A percentile compares a stretch with the other conserved stretches of the same genome.
Evolutionary conservation across 768 basidiomycete species (phyloP).

Genomic region (Leccinum variicolor): DNA sequence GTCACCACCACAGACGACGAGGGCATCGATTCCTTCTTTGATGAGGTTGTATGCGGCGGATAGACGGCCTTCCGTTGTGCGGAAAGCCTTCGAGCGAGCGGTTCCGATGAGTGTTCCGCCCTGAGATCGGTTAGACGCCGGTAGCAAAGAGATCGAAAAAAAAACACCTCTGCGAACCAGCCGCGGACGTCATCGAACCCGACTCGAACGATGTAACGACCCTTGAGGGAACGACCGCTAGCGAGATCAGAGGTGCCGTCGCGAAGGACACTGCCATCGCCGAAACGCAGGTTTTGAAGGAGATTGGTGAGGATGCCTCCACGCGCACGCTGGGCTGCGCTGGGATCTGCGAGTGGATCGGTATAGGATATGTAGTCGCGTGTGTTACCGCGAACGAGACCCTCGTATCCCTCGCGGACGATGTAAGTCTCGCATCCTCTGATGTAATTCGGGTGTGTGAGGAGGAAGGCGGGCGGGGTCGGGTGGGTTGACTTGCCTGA

Average conservation of each 20-base stretch:
- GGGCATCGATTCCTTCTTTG: slow-evolving; percentile 94
- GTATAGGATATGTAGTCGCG: slow-evolving; percentile 29
- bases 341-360: slow-evolving; percentile 30
- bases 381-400: slow-evolving; percentile 85
- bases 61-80: slow-evolving; percentile 85
- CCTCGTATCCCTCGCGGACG: slow-evolving; percentile 98
- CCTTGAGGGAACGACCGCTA: slow-evolving; percentile 73
- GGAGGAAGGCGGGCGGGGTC: background rate
- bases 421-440: slow-evolving; percentile 97
- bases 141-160: background rate
- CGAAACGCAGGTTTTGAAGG: slow-evolving; percentile 76
- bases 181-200: slow-evolving; percentile 98
- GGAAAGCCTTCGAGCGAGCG: slow-evolving; percentile 79
- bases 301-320: slow-evolving; percentile 37
- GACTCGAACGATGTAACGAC: slow-evolving; percentile 89
- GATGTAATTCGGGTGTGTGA: background rate
- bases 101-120: slow-evolving; percentile 97
- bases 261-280: slow-evolving; percentile 70
- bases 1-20: slow-evolving; percentile 97
- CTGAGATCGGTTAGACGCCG: slow-evolving; percentile 34
- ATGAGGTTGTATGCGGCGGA: slow-evolving; percentile 88
- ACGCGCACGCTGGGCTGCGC: slow-evolving; percentile 13
- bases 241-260: slow-evolving; percentile 79
- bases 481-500: slow-evolving; percentile 54
- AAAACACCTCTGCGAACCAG: slow-evolving; percentile 82